Evolutionary conservation across 2,329 filamentous ascomycete species (phyloP), one percentile per base, ranked within the genome.

Genomic region (Venturia asperata): DNA sequence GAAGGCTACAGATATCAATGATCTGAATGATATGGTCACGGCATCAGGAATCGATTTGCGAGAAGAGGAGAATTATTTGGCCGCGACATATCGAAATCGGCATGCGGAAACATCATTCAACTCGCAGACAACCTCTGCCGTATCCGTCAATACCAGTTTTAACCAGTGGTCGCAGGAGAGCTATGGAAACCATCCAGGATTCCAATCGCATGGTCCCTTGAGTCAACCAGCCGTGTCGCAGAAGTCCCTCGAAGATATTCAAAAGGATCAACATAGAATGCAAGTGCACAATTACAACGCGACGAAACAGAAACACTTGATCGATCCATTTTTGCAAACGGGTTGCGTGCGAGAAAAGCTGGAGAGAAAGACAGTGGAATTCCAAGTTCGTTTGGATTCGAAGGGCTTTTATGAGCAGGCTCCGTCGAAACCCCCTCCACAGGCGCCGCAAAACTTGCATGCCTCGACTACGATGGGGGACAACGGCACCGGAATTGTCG

Each of bases 11-110:
- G 78, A 80, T 61, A 76, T 80, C 15, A 91, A 92, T 70, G 91
- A 96, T 71, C 83, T 92, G 58, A 90, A 88, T 69, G 92, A 97
- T 77, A 89, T 92, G 62, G 77, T 96, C 64, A 87, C 88, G 21
- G 90, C 89, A 21, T 93, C 91, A 19, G 92, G 91, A 62, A 91
- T 97, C 68, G 90, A 96, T 78, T 77, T 96, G 60, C 87, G 88
- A 66, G 91, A 91, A 68, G 92, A 96, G 75, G 91, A 95, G 72
- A 90, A 92, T 70, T 90, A 86, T 69, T 81, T 94, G 74, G 87
- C 90, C 56, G 86, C 85, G 66, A 80, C 86, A 65, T 88, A 86
- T 72, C 83, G 84, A 56, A 77, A 76, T 72, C 72, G 79, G 72
- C 72, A 81, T 72, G 34, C 37, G 21, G 62, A 55, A 17, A 49